phyloP scores from a whole-genome alignment of 495 filamentous ascomycete species.

The Astrothelium subdiscretum region DNA sequence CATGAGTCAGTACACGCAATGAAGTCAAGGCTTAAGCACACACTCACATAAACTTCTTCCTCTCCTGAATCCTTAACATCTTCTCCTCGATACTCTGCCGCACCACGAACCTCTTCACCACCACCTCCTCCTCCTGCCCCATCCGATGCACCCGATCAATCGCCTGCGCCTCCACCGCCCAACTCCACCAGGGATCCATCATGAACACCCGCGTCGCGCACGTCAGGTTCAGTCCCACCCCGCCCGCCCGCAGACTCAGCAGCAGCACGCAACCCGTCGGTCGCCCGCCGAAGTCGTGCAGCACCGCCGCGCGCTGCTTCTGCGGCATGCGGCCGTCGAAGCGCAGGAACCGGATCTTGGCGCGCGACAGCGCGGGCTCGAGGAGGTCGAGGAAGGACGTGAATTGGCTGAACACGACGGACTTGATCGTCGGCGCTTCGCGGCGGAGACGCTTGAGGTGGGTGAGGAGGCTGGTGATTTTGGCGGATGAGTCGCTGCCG shows the following conservation, averaged over 20 bases:
- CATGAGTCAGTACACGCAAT: neutral
- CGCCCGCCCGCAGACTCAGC: slow-evolving; percentile 78
- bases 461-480: slow-evolving; percentile 66
- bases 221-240: slow-evolving; percentile 88
- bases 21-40: neutral
- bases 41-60: slow-evolving; percentile 88
- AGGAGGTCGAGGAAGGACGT: slow-evolving; percentile 92
- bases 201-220: slow-evolving; percentile 81
- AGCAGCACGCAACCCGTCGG: slow-evolving; percentile 48
- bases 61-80: slow-evolving; percentile 87
- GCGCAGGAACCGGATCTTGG: slow-evolving; percentile 66
- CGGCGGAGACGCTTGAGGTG: slow-evolving; percentile 56
- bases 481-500: slow-evolving; percentile 70
- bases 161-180: slow-evolving; percentile 90
- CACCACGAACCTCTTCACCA: slow-evolving; percentile 75
- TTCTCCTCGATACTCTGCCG: slow-evolving; percentile 85
- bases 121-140: slow-evolving; percentile 82
- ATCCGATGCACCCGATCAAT: slow-evolving; percentile 99
- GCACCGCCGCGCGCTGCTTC: slow-evolving; percentile 63
- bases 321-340: slow-evolving; percentile 88
- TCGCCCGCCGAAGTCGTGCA: slow-evolving; percentile 29
- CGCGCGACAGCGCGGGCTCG: slow-evolving; percentile 56
- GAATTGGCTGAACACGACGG: slow-evolving; percentile 91
- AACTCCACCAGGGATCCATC: slow-evolving; percentile 99
- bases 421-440: slow-evolving; percentile 58